A percentile compares a stretch with the other conserved stretches of the same genome.
phyloP scores from a whole-genome alignment of 768 basidiomycete species.

The Agrocybe pediades region DNA sequence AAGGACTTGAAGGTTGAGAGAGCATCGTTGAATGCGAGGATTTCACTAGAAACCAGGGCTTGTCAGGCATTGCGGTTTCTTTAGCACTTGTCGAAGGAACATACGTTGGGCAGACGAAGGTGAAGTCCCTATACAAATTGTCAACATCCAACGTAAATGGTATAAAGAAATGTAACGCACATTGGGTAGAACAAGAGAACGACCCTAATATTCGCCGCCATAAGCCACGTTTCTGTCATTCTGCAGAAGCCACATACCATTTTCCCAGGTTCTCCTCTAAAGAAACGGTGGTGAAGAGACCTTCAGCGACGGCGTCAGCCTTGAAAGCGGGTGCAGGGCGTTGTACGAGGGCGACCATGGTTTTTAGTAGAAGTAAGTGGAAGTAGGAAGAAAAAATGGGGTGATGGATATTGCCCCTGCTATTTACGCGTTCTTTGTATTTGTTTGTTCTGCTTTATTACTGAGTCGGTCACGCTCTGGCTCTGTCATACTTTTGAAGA shows the following conservation, averaged over 20 bases:
- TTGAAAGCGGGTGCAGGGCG: conserved; percentile 84
- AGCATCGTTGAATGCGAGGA: conserved; percentile 92
- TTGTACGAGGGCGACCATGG: conserved; percentile 70
- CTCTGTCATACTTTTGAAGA: background rate
- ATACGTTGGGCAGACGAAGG: conserved; percentile 88
- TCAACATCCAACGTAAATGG: background rate
- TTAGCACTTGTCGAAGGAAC: background rate
- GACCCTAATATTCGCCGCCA: conserved; percentile 56
- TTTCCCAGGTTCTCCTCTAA: conserved; percentile 73
- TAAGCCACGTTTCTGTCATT: conserved; percentile 9
- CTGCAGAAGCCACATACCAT: conserved; percentile 57
- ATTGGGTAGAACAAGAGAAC: conserved; percentile 93
- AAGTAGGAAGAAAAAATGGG: conserved; percentile 1
- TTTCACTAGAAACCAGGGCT: conserved; percentile 52
- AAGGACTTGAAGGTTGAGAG: conserved; percentile 73
- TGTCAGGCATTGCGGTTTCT: background rate
- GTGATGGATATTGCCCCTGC: background rate
- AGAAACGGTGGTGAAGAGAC: conserved; percentile 78
- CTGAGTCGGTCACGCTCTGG: background rate
- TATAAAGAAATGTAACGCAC: conserved; percentile 36
- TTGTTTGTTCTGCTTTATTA: background rate
- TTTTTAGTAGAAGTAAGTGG: conserved; percentile 1
- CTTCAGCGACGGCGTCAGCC: conserved; percentile 73
- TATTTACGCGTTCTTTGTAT: background rate
- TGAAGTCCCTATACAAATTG: conserved; percentile 64